Percentiles rank a stretch among this genome's conserved stretches.
These are phyloP conservation scores for Clonostachys byssicola DNA, from an alignment of 2,329 filamentous ascomycete species.

Conservation along the genomic window DNA sequence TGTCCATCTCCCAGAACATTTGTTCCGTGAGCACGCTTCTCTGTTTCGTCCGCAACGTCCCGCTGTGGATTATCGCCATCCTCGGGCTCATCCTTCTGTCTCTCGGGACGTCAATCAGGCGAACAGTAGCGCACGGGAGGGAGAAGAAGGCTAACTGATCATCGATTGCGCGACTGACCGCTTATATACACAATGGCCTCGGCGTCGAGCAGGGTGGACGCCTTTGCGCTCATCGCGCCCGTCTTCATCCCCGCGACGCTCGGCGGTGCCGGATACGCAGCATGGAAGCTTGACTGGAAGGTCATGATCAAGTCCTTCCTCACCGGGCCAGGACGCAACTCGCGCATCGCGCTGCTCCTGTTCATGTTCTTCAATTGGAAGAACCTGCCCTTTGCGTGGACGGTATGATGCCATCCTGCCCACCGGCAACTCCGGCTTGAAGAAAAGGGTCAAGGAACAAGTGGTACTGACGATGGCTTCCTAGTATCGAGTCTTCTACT, in stretches of 20 bases:
- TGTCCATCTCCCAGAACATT: constrained; percentile 1
- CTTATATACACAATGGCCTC: constrained; percentile 20
- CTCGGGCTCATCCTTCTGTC: constrained; percentile 5
- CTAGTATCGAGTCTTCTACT: constrained; percentile 55
- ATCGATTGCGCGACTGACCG: not conserved
- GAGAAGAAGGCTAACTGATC: not conserved
- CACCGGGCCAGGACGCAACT: constrained; percentile 49
- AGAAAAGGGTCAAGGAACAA: not conserved
- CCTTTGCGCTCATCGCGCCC: constrained; percentile 25
- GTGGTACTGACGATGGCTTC: not conserved
- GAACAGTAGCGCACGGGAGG: too few species aligned
- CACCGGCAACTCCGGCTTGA: not conserved
- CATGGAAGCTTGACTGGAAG: constrained; percentile 37
- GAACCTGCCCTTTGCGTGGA: constrained; percentile 72
- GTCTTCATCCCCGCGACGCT: constrained; percentile 34
- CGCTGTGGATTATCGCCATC: constrained; percentile 36
- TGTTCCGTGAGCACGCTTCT: constrained; percentile 32
- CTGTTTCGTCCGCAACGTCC: constrained; percentile 30
- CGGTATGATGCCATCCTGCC: constrained; percentile 37
- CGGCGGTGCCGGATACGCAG: constrained; percentile 40
- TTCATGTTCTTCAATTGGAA: constrained; percentile 67
- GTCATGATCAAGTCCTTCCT: constrained; percentile 35
- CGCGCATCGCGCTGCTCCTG: constrained; percentile 46
- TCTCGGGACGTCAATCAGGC: not conserved
- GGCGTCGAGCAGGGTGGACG: constrained; percentile 22